phyloP scores from a whole-genome alignment of 2,329 filamentous ascomycete species.

The Pseudogymnoascus sp. region DNA sequence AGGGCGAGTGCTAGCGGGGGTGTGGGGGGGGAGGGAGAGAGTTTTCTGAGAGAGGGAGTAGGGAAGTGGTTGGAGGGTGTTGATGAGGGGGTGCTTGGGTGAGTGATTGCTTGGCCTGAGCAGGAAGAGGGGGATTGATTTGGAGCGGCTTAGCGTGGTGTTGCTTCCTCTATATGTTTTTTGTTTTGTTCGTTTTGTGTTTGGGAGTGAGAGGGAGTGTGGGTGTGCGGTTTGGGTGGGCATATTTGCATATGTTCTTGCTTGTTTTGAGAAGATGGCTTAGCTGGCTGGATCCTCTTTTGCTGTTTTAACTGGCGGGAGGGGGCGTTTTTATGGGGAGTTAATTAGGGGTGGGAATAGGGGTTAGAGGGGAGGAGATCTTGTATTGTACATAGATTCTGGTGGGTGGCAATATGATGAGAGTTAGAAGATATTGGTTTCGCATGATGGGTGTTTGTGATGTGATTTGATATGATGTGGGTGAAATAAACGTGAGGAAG shows the following conservation, averaged over 20 bases:
- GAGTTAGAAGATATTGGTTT: neutral
- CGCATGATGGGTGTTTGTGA: too few species aligned
- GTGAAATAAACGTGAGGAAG: neutral
- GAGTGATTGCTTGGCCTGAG: too few species aligned
- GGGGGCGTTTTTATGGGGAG: neutral
- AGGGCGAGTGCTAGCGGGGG: conserved; percentile 7
- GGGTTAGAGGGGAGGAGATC: neutral
- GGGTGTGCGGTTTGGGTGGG: neutral
- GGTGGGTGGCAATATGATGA: neutral
- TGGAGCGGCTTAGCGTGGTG: neutral
- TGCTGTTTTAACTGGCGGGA: neutral
- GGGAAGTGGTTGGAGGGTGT: conserved; percentile 44
- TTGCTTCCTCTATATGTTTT: too few species aligned
- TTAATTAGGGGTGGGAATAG: neutral
- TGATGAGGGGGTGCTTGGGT: conserved; percentile 24
- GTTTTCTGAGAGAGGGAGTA: conserved; percentile 49
- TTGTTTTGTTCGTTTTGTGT: too few species aligned
- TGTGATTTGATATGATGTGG: neutral
- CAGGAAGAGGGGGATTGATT: too few species aligned
- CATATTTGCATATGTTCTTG: too few species aligned
- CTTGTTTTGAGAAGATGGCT: neutral
- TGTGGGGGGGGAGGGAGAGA: conserved; percentile 27
- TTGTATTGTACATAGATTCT: neutral
- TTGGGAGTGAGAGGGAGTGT: too few species aligned
- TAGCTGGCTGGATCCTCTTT: neutral